phyloP scores from a whole-genome alignment of 2,329 filamentous ascomycete species.

The Elsinoe arachidis region DNA sequence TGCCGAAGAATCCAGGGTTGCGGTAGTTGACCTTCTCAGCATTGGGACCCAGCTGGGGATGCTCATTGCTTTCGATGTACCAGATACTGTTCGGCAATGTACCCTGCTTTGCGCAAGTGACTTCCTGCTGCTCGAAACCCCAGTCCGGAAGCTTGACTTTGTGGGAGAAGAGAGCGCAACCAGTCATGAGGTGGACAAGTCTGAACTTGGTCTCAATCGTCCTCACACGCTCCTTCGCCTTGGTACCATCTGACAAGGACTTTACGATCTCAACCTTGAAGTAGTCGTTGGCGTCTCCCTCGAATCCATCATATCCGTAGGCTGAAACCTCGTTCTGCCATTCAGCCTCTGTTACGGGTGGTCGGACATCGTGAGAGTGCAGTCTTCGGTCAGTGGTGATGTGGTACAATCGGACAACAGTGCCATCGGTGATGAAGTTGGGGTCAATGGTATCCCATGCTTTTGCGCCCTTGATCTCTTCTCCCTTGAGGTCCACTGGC shows the following conservation, averaged over 20 bases:
- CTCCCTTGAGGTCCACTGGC: conserved; percentile 57
- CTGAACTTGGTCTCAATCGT: conserved; percentile 97
- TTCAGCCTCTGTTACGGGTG: conserved; percentile 75
- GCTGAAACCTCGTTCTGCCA: conserved; percentile 54
- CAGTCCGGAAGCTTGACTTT: conserved; percentile 98
- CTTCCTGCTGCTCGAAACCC: conserved; percentile 97
- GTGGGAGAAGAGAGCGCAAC: conserved; percentile 92
- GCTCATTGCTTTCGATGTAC: conserved; percentile 89
- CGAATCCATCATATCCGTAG: conserved; percentile 94
- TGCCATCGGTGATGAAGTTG: conserved; percentile 67
- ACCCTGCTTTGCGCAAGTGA: conserved; percentile 88
- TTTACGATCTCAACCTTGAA: conserved; percentile 95
- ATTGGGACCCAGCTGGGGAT: conserved; percentile 63
- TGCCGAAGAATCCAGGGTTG: conserved; percentile 89
- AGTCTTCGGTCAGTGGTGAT: conserved; percentile 73
- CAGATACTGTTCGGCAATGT: conserved; percentile 94
- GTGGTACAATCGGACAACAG: conserved; percentile 77
- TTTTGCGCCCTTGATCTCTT: conserved; percentile 66
- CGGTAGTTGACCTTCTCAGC: conserved; percentile 95
- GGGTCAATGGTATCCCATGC: conserved; percentile 74
- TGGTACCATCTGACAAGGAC: conserved; percentile 67
- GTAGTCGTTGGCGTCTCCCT: conserved; percentile 91
- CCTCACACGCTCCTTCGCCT: conserved; percentile 74
- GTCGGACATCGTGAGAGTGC: conserved; percentile 90
- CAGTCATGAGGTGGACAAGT: conserved; percentile 92